Base-by-base conservation (phyloP, 2,329 filamentous ascomycete species). In the Endothia cerciana region DNA sequence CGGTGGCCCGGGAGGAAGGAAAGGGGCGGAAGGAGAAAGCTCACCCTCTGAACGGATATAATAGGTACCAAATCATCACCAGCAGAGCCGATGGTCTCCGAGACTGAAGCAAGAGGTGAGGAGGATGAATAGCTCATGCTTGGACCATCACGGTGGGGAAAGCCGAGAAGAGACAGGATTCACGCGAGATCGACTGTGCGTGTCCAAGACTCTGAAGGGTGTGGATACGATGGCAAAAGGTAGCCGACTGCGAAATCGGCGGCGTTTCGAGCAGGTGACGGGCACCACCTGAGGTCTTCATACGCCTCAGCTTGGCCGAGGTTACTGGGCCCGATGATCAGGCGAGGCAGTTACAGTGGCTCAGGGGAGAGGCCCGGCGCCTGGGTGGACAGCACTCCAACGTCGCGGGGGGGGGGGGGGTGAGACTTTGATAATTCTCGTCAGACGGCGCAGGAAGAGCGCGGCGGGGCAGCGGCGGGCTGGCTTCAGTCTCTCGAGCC, bases 41-140 rank as follows among this genome's bases (percentile, higher is more conserved):
- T 77, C 79, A 91, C 90, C 91, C 89, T 85, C 91, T 85, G 71
- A 93, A 82, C 74, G 90, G 90, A 80, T 91, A 93, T 70, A 93
- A 80, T 61, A 93, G 79, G 80, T 91, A 92, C 89, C 89, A 92
- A 79, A 92, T 89, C 89, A 92, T 87, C 73, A 72, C 77, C 61
- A 65, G 57, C 58, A 56, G 51, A 60, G 47, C 60, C 64, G 38
- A 62, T 53, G 45, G 53, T 59, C 22, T 60, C 66, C 64, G 62
- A 61, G 43, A 55, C 15, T 55, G 28, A 36, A 59, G 51, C 30
- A 60, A 36, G n/a, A n/a, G 51, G 60, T 59, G 33, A 43, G 40
- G 40, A 28, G 51, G 57, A 62, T 66, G 53, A 55, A 62, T 30
- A 65, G 58, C 59, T 62, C 67, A 68, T 68, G 64, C 66, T 66